Base-by-base conservation (phyloP, 495 filamentous ascomycete genomes). In the Aspergillus olivimuriae region DNA sequence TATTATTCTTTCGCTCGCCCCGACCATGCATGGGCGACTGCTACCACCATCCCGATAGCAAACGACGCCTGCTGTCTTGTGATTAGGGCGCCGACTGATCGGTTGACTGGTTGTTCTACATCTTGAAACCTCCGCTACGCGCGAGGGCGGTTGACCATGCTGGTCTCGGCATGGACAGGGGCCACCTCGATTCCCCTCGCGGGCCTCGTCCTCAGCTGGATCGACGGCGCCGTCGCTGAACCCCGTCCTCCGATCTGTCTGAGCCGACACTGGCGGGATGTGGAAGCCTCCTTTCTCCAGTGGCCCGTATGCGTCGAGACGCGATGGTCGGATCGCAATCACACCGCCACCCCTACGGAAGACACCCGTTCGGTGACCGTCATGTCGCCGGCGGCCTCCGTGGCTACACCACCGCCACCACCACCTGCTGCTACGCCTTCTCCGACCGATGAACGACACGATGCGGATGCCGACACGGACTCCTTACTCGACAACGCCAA, bases 401-500 rank as follows among this genome's bases (percentile, higher is more conserved):
- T n/a, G n/a, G n/a, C n/a, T n/a, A n/a, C n/a, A n/a, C n/a, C n/a
- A n/a, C n/a, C n/a, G n/a, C n/a, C n/a, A n/a, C n/a, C n/a, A n/a
- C n/a, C n/a, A n/a, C n/a, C n/a, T n/a, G n/a, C n/a, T n/a, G n/a
- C n/a, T n/a, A n/a, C 48, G 8, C 36, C 28, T 11, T 28, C 49
- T 12, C 32, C 36, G 19, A 5, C 46, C 5, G 47, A 40, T 5
- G 50, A 46, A 12, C 47, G 15, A 19, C 20, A 52, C 21, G 63
- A 67, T 10, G 51, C 52, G 10, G 77, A 82, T 18, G 48, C 62
- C 20, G 83, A 87, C 30, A 61, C 68, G 10, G 81, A 86, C 20
- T 86, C 82, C 0, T 79, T 84, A 14, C 75, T 95, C 6, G 84
- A 90, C 52, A 84, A 85, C 28, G 82, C 81, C 21, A 82, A 87